phyloP scores from a whole-genome alignment of 192 early-diverging fungal species.

The Gryganskiella cystojenkinii region DNA sequence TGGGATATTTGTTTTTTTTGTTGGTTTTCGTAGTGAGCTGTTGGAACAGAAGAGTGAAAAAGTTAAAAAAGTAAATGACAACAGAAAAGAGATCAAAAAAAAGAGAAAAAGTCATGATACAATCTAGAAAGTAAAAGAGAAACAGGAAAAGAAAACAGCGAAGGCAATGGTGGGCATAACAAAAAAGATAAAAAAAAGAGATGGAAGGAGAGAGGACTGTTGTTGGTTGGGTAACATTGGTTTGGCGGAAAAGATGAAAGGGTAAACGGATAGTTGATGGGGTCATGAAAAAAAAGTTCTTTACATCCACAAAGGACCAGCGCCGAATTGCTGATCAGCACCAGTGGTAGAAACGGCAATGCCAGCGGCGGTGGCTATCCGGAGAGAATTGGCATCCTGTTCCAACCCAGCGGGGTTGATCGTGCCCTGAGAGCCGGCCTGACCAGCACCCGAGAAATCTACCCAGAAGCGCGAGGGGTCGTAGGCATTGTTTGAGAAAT shows the following conservation, averaged over 20 bases:
- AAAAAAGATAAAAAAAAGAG: too few relatives aligned
- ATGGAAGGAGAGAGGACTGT: too few relatives aligned
- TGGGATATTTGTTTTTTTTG: too few relatives aligned
- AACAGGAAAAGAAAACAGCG: not conserved
- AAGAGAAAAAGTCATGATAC: constrained; percentile 3
- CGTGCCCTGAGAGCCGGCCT: constrained; percentile 5
- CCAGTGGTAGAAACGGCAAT: too few relatives aligned
- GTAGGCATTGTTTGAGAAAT: constrained; percentile 6
- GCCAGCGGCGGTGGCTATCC: constrained; percentile 13
- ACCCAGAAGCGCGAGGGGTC: constrained; percentile 46
- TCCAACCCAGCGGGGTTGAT: constrained; percentile 26
- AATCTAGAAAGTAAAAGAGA: not conserved
- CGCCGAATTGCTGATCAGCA: too few relatives aligned
- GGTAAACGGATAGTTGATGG: too few relatives aligned
- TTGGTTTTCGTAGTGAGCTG: too few relatives aligned
- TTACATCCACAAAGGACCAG: too few relatives aligned
- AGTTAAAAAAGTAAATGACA: not conserved
- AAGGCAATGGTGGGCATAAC: too few relatives aligned
- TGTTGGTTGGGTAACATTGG: not conserved
- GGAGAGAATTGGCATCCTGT: constrained; percentile 11
- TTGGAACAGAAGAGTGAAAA: too few relatives aligned
- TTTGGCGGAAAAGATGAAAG: too few relatives aligned
- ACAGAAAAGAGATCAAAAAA: not conserved
- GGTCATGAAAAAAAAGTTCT: too few relatives aligned
- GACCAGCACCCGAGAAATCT: constrained; percentile 25